These are phyloP conservation scores for Hypoxylon sp. DNA, from an alignment of 2,329 filamentous ascomycete species.

Conservation along the genomic window DNA sequence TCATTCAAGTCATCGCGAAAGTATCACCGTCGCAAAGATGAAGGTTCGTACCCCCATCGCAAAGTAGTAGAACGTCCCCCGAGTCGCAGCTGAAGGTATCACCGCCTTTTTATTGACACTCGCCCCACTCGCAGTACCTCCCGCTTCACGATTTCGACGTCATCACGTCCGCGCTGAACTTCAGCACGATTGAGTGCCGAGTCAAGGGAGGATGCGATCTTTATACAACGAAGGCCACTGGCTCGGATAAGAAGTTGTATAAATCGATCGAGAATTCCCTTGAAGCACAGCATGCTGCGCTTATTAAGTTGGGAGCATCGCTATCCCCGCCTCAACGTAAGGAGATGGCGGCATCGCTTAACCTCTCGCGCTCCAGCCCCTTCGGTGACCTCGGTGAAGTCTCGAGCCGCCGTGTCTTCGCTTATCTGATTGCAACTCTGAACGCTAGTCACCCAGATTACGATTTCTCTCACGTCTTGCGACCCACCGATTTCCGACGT, in stretches of 20 bases:
- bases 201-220: constrained; percentile 95
- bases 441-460: constrained; percentile 98
- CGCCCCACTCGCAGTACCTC: constrained; percentile 76
- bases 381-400: constrained; percentile 93
- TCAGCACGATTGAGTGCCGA: constrained; percentile 92
- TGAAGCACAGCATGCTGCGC: constrained; percentile 90
- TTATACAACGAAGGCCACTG: constrained; percentile 96
- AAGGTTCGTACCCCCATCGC: constrained; percentile 48
- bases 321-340: constrained; percentile 86
- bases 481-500: constrained; percentile 89
- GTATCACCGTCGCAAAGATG: constrained; percentile 46
- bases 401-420: constrained; percentile 90
- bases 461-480: constrained; percentile 93
- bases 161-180: constrained; percentile 93
- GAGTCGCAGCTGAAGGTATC: constrained; percentile 1
- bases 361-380: constrained; percentile 88
- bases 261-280: constrained; percentile 94
- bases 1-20: constrained; percentile 27
- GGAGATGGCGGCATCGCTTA: constrained; percentile 76
- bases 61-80: background rate
- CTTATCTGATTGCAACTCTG: constrained; percentile 94
- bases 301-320: constrained; percentile 87
- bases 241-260: constrained; percentile 96
- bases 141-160: constrained; percentile 92
- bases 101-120: constrained; percentile 14